These are phyloP conservation scores for Brassica nigra DNA, from an alignment of 345 rosid species.

Conservation along the genomic window DNA sequence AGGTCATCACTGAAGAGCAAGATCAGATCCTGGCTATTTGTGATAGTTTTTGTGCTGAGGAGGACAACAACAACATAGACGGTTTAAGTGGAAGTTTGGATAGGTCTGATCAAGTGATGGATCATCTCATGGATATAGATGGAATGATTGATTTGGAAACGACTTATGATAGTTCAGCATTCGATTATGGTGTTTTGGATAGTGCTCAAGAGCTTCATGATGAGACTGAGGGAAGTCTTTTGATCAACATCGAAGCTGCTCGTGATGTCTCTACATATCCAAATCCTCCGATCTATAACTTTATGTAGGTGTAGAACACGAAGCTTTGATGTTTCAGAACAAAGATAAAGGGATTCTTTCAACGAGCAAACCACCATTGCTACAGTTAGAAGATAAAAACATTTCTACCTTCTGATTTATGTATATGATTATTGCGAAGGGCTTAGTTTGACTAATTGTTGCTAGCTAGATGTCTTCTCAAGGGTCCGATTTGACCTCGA, in stretches of 20 bases:
- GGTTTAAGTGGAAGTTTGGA: neutral
- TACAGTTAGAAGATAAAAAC: too few relatives aligned
- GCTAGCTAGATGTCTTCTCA: too few relatives aligned
- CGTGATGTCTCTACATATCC: neutral
- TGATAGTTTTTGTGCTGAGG: neutral
- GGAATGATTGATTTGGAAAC: neutral
- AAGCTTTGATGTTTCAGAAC: too few relatives aligned
- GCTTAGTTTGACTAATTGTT: too few relatives aligned
- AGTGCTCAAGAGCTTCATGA: neutral
- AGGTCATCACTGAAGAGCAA: neutral
- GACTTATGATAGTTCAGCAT: neutral
- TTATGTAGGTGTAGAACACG: too few relatives aligned
- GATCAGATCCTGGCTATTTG: neutral
- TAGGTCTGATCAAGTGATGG: neutral
- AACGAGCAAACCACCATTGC: too few relatives aligned
- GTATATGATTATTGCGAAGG: too few relatives aligned
- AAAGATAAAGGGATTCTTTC: too few relatives aligned
- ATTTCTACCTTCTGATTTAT: too few relatives aligned
- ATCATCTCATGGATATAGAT: neutral
- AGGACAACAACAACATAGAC: neutral
- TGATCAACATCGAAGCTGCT: neutral
- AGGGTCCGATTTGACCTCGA: too few relatives aligned
- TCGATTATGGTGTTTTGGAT: neutral
- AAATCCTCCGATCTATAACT: neutral
- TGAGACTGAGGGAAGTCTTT: neutral